phyloP scores from a whole-genome alignment of 139 green algal species.

The Pleodorina starrii region DNA sequence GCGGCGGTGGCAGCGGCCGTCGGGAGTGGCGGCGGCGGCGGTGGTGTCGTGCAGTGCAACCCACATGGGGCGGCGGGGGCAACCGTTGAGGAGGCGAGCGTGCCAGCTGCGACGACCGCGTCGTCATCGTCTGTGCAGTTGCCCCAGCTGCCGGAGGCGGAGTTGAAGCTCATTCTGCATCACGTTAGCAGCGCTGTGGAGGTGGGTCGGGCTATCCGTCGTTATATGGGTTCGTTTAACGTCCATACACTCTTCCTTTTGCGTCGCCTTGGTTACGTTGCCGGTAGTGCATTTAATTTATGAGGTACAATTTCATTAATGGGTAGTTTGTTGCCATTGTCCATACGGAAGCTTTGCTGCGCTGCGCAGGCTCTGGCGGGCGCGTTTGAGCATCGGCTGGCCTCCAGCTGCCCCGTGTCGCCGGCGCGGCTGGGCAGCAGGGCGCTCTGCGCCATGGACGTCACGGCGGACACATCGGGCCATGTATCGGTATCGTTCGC shows the following conservation, averaged over 20 bases:
- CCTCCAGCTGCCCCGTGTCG: not conserved
- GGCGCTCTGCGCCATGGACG: not conserved
- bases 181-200: not conserved
- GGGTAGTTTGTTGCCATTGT: no score
- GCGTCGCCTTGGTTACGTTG: no score
- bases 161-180: not conserved
- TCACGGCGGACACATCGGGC: not conserved
- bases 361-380: not conserved
- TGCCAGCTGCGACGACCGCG: no score
- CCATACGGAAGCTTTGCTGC: no score
- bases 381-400: not conserved
- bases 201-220: not conserved
- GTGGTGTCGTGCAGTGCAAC: no score
- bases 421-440: not conserved
- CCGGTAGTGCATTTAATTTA: no score
- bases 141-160: not conserved
- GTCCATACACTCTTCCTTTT: no score
- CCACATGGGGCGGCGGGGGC: no score
- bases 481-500: not conserved
- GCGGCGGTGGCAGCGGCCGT: not conserved
- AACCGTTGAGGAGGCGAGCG: no score
- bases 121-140: not conserved
- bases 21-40: not conserved
- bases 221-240: no score
- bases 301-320: no score